Evolutionary conservation across 768 basidiomycete species (phyloP).

Genomic region (Suillus clintonianus): DNA sequence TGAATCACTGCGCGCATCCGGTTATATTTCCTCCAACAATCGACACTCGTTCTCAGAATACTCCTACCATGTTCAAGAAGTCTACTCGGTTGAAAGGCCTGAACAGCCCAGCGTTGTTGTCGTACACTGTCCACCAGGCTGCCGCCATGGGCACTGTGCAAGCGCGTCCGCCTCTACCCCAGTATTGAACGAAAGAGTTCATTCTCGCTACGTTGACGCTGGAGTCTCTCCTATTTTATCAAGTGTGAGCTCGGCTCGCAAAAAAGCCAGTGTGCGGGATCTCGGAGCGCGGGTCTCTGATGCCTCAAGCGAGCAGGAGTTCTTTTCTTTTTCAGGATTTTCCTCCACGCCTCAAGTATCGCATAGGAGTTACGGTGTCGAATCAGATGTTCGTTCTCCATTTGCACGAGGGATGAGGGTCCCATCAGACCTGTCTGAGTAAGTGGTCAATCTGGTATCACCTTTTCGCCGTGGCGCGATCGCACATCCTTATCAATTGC

Average conservation of each 20-base stretch:
- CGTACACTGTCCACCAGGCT: background rate
- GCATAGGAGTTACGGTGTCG: constrained; percentile 10
- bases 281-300: background rate
- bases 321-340: constrained; percentile 8
- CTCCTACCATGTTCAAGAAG: constrained; percentile 1
- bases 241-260: background rate
- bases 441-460: constrained; percentile 12
- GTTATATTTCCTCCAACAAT: background rate
- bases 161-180: background rate
- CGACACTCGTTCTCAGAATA: background rate
- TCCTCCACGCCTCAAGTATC: constrained; percentile 11
- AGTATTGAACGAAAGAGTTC: background rate
- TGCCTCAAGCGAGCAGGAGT: background rate
- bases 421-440: constrained; percentile 21
- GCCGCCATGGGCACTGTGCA: background rate
- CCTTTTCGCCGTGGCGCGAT: background rate
- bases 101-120: background rate
- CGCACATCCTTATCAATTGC: no score
- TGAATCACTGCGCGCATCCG: background rate
- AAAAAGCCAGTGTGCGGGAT: background rate
- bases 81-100: background rate
- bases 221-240: constrained; percentile 27
- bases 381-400: constrained; percentile 31
- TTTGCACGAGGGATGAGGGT: constrained; percentile 23
- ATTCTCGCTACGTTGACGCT: constrained; percentile 25